Evolutionary conservation across 345 rosid genomes (phyloP), one percentile per base, ranked within the genome.

Genomic region (Boechera stricta): DNA sequence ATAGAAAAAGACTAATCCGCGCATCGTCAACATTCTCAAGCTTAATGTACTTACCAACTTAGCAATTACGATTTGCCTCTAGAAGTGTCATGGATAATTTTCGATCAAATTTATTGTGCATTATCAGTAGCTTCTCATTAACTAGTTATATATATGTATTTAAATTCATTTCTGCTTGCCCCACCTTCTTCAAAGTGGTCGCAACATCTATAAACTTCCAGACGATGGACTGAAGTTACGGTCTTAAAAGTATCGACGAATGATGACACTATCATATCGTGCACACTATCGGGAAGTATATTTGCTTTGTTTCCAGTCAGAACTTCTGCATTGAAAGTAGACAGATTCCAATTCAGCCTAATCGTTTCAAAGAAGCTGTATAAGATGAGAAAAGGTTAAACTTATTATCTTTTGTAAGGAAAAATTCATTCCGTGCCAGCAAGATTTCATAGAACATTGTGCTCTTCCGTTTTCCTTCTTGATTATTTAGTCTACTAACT

Each of bases 251-350:
- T 75, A 62, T 78, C 47, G 86, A 86, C 64, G 80, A 90, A 74
- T 56, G 83, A 90, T 69, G 86, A 77, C 74, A 87, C 90, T 60
- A 84, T 95, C 61, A 80, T 92, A 84, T 98, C 94, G 31, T 87
- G 96, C 75, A 95, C 99, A 3, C 83, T 92, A 36, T 67, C 91
- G 68, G 99, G 99, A 81, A 89, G 97, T 84, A 84, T 92, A 84
- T 75, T 85, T 54, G 86, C 65, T 88, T 95, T 75, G 76, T 18
- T 18, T 18, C 21, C 21, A 18, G 21, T 18, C 21, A 18, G 21
- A 18, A 18, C 21, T 18, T 18, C 21, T n/a, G n/a, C n/a, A n/a
- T n/a, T n/a, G n/a, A n/a, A n/a, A 18, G 21, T 18, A 18, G 0
- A 18, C 21, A 18, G 21, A 18, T 18, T 18, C 21, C 21, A 18